Evolutionary conservation across 2,329 filamentous ascomycete species (phyloP).

Genomic region (Colletotrichum australisinense): DNA sequence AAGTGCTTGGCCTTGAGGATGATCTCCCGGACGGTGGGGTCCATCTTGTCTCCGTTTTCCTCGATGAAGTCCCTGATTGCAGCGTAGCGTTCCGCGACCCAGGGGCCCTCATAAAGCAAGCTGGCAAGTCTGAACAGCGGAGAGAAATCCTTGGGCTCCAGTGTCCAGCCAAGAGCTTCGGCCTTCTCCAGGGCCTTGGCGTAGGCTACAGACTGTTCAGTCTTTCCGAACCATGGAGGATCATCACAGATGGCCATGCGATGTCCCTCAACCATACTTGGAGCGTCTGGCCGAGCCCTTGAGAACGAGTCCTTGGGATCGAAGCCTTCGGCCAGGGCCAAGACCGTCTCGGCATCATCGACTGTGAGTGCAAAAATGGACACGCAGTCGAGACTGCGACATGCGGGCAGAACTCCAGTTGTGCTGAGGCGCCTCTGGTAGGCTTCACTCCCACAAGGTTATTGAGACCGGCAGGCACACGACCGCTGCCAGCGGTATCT

Average conservation of each 20-base stretch:
- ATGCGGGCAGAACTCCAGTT: slow-evolving; percentile 64
- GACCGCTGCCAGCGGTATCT: slow-evolving; percentile 66
- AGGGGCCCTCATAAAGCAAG: slow-evolving; percentile 67
- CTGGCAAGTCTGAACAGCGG: slow-evolving; percentile 63
- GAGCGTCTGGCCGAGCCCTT: slow-evolving; percentile 47
- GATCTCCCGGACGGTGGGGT: slow-evolving; percentile 49
- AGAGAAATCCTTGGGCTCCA: slow-evolving; percentile 58
- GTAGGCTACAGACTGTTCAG: slow-evolving; percentile 55
- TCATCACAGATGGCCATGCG: slow-evolving; percentile 52
- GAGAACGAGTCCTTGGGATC: slow-evolving; percentile 64
- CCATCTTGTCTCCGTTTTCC: slow-evolving; percentile 43
- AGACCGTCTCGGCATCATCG: slow-evolving; percentile 60
- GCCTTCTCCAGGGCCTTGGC: slow-evolving; percentile 52
- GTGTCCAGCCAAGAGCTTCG: slow-evolving; percentile 51
- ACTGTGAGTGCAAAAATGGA: slow-evolving; percentile 63
- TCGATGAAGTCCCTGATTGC: slow-evolving; percentile 61
- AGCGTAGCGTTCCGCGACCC: slow-evolving; percentile 68
- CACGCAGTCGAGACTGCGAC: slow-evolving; percentile 67
- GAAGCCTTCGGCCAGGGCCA: slow-evolving; percentile 59
- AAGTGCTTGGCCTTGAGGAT: slow-evolving; percentile 52
- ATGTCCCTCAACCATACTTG: slow-evolving; percentile 25
- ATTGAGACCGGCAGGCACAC: slow-evolving; percentile 65
- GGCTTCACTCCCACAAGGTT: slow-evolving; percentile 64
- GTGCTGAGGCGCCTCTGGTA: slow-evolving; percentile 64
- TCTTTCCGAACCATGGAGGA: slow-evolving; percentile 49